These are phyloP conservation scores for Apiospora koreana DNA, from an alignment of 2,329 filamentous ascomycete species.

Conservation along the genomic window DNA sequence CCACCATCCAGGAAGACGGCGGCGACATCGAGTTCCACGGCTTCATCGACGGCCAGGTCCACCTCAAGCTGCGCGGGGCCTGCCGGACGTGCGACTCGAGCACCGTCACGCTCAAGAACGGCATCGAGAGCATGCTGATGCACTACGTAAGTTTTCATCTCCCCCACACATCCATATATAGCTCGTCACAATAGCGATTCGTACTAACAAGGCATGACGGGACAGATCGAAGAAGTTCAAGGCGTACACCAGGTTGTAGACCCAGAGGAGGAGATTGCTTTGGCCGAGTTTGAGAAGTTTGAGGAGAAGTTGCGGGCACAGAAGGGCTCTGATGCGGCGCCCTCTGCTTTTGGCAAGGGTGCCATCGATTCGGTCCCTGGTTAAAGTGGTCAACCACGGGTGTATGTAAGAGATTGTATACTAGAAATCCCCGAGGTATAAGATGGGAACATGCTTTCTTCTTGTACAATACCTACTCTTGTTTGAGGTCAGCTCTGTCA, in stretches of 20 bases:
- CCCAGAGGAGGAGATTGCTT: slow-evolving; percentile 84
- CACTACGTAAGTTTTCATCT: slow-evolving; percentile 65
- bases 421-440: not conserved
- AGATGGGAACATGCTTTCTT: not conserved
- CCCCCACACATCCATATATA: not conserved
- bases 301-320: slow-evolving; percentile 75
- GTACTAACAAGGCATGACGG: slow-evolving; percentile 22
- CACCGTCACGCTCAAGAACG: slow-evolving; percentile 94
- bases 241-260: slow-evolving; percentile 90
- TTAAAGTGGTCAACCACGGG: slow-evolving; percentile 20
- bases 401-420: not conserved
- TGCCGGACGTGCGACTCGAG: slow-evolving; percentile 96
- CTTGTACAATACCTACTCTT: not conserved
- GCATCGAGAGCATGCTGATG: slow-evolving; percentile 98
- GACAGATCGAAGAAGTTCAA: slow-evolving; percentile 86
- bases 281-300: slow-evolving; percentile 90
- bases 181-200: not conserved
- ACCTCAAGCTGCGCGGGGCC: slow-evolving; percentile 84
- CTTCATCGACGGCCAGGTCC: slow-evolving; percentile 83
- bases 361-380: slow-evolving; percentile 37
- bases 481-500: not conserved
- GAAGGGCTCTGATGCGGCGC: slow-evolving; percentile 43
- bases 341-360: slow-evolving; percentile 38
- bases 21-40: slow-evolving; percentile 96
- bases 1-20: slow-evolving; percentile 95